Evolutionary conservation across 768 basidiomycete genomes (phyloP), one percentile per base, ranked within the genome.

Genomic region (Serpula lacrymans): DNA sequence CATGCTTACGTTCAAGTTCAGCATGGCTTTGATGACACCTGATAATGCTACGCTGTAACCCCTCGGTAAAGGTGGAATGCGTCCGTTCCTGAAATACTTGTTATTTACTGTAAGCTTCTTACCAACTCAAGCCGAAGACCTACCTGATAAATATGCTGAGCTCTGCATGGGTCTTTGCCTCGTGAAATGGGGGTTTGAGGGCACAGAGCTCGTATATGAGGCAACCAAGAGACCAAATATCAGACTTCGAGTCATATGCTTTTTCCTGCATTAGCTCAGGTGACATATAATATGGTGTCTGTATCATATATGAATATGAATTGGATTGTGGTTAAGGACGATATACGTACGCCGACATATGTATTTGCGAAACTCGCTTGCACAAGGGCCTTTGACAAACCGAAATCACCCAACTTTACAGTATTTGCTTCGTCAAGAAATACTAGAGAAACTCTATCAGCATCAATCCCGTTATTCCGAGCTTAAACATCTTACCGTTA

Each of bases 281-380:
- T 1, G 93, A 96, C 96, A 99, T 98, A 69, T 99, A 98, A 59
- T 98, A 94, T 3, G 96, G 96, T 3, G 96, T 99, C 93, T 97
- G 52, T 12, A 14, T 16, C 17, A 25, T 16, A 41, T 46, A 24
- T 22, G 33, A 14, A 33, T 18, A 14, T 25, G 26, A 30, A 8
- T 9, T 4, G 35, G 12, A 16, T 14, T 17, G 10, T 17, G 32
- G 16, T 4, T n/a, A 17, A 8, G 26, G 24, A 34, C 8, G 20
- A 25, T 16, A 27, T 39, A 70, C 88, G 47, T 58, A 97, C 93
- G 46, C 96, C 95, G 48, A 98, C 96, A 44, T 97, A 99, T 24
- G 96, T 99, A 50, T 83, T 91, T 14, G 96, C 93, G 52, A 99
- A 95, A 49, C 78, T 84, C 1, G 90, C 81, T 45, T 88, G 84